Evolutionary conservation across 768 basidiomycete species (phyloP).

Genomic region (Suillus spraguei): DNA sequence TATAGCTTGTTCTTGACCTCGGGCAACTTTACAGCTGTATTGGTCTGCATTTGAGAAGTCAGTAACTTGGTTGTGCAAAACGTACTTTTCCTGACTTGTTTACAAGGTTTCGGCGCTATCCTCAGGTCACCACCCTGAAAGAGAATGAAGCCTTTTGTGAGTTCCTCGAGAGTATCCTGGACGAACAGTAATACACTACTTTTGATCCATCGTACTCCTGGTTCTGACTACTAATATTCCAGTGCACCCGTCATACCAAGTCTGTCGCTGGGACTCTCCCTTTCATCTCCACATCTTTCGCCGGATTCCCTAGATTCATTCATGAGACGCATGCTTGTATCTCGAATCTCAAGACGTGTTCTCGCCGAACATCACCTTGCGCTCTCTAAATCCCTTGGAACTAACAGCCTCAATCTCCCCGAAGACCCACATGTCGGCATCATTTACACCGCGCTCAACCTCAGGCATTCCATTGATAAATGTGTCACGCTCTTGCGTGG

Average conservation of each 20-base stretch:
- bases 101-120: slow-evolving; percentile 70
- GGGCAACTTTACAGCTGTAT: slow-evolving; percentile 57
- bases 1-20: neutral
- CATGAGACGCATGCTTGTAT: slow-evolving; percentile 90
- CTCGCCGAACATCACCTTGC: slow-evolving; percentile 89
- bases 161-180: slow-evolving; percentile 63
- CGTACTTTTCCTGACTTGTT: slow-evolving; percentile 17
- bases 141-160: slow-evolving; percentile 83
- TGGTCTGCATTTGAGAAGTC: slow-evolving; percentile 89
- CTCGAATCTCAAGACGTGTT: slow-evolving; percentile 87
- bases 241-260: slow-evolving; percentile 82
- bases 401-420: slow-evolving; percentile 33
- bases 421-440: slow-evolving; percentile 77
- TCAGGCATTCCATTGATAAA: slow-evolving; percentile 69
- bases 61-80: slow-evolving; percentile 14
- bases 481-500: slow-evolving; percentile 60
- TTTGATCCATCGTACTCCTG: too few species aligned
- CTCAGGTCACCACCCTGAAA: slow-evolving; percentile 65
- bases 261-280: slow-evolving; percentile 78
- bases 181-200: slow-evolving; percentile 62
- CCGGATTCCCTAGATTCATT: slow-evolving; percentile 84
- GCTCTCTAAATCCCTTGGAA: slow-evolving; percentile 59
- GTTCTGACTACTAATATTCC: slow-evolving; percentile 11
- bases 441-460: slow-evolving; percentile 75
- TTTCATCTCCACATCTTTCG: slow-evolving; percentile 78